Evolutionary conservation across 495 filamentous ascomycete genomes (phyloP).

Genomic region (Aspergillus asperescens): DNA sequence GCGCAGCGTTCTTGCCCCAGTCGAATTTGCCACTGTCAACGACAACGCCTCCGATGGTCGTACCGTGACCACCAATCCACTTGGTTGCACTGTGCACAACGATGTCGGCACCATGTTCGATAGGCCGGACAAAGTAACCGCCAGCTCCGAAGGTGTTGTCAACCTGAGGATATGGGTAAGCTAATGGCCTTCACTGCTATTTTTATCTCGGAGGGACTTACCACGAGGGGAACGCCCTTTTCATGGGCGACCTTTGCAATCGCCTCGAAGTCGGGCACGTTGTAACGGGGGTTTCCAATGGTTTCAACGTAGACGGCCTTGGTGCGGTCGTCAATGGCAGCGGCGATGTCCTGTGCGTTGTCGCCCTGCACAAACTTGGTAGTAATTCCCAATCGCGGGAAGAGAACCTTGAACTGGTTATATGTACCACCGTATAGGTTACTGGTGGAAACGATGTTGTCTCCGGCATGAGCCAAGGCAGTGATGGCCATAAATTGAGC

Average conservation of each 20-base stretch:
- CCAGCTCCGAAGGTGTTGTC: constrained; percentile 99
- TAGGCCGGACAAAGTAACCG: constrained; percentile 83
- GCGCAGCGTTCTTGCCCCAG: constrained; percentile 82
- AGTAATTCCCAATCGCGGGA: constrained; percentile 78
- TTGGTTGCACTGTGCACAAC: constrained; percentile 95
- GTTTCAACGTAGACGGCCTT: constrained; percentile 95
- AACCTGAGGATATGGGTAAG: constrained; percentile 44
- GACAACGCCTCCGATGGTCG: constrained; percentile 86
- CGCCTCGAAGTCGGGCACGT: constrained; percentile 83
- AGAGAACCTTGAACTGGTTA: constrained; percentile 93
- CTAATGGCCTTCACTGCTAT: background rate
- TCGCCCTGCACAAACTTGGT: constrained; percentile 91
- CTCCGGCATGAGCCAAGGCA: constrained; percentile 74
- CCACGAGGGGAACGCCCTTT: constrained; percentile 78
- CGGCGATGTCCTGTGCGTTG: constrained; percentile 72
- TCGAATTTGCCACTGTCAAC: constrained; percentile 94
- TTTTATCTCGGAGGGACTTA: constrained; percentile 35
- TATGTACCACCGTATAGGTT: constrained; percentile 97
- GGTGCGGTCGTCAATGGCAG: constrained; percentile 88
- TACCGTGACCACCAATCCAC: constrained; percentile 98
- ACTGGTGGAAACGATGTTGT: constrained; percentile 91
- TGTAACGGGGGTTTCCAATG: constrained; percentile 95
- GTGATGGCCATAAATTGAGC: constrained; percentile 93
- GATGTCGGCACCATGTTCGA: constrained; percentile 91
- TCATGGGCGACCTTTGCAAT: constrained; percentile 77